Evolutionary conservation across 768 basidiomycete genomes (phyloP).

Genomic region (Termitomyces sp.): DNA sequence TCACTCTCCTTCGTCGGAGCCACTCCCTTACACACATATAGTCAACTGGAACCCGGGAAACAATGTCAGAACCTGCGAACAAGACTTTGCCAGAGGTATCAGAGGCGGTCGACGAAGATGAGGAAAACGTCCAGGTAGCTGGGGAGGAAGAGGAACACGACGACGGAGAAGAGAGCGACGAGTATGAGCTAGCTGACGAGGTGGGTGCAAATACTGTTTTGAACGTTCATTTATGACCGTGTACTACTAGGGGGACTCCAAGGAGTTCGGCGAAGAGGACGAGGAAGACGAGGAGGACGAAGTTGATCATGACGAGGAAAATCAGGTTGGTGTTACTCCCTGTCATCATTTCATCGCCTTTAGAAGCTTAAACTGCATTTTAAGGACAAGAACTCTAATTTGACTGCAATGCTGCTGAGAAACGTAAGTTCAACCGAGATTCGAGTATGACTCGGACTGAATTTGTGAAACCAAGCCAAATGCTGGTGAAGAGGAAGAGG

Average conservation of each 20-base stretch:
- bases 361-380: not conserved
- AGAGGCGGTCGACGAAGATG: slow-evolving; percentile 10
- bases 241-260: slow-evolving; percentile 5
- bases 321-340: slow-evolving; percentile 7
- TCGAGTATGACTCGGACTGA: not conserved
- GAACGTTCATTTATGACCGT: not conserved
- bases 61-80: slow-evolving; percentile 15
- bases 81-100: slow-evolving; percentile 7
- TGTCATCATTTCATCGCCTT: not conserved
- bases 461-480: slow-evolving; percentile 18
- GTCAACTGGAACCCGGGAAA: not conserved
- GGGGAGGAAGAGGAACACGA: slow-evolving; percentile 6
- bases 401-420: slow-evolving; percentile 16
- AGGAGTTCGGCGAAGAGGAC: slow-evolving; percentile 8
- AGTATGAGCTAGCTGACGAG: slow-evolving; percentile 16
- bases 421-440: slow-evolving; percentile 8
- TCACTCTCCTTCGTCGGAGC: slow-evolving; percentile 2
- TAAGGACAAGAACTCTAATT: slow-evolving; percentile 5
- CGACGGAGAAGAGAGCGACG: slow-evolving; percentile 19
- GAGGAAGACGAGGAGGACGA: slow-evolving; percentile 16
- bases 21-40: not conserved
- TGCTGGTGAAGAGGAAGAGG: slow-evolving; percentile 25
- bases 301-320: slow-evolving; percentile 4
- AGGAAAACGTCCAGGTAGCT: not conserved
- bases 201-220: not conserved